Evolutionary conservation across 441 rosid genomes (phyloP).

Genomic region (Croton laevigatus): DNA sequence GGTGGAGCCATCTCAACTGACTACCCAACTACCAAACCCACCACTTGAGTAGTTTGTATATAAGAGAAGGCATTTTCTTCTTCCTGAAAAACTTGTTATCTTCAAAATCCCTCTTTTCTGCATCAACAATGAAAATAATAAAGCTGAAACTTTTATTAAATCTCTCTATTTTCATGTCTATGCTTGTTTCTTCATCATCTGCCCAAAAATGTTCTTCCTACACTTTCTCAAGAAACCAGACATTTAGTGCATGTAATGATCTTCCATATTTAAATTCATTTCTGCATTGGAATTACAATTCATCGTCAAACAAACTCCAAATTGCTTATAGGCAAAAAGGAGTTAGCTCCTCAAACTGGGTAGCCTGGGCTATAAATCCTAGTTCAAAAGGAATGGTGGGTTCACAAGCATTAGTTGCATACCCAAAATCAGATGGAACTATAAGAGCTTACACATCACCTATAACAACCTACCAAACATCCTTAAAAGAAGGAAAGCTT

Average conservation of each 20-base stretch:
- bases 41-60: not conserved
- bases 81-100: not conserved
- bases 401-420: constrained; percentile 73
- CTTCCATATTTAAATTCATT: constrained; percentile 66
- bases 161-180: constrained; percentile 32
- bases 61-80: not conserved
- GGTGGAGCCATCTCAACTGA: constrained; percentile 12
- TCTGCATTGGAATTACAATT: constrained; percentile 65
- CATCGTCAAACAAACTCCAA: constrained; percentile 48
- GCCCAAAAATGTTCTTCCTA: constrained; percentile 61
- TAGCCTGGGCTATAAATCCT: constrained; percentile 88
- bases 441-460: constrained; percentile 63
- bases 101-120: not conserved
- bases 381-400: constrained; percentile 62
- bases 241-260: constrained; percentile 59
- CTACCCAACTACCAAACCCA: constrained; percentile 13
- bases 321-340: constrained; percentile 69
- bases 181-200: constrained; percentile 24
- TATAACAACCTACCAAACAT: constrained; percentile 42
- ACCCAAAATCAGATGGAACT: constrained; percentile 46
- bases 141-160: constrained; percentile 25
- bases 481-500: constrained; percentile 44
- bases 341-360: constrained; percentile 51
- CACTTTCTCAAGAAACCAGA: constrained; percentile 51
- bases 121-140: constrained; percentile 24